Conservation (phyloP, 352 stramenopile species). For the Pythium aristosporum region DNA sequence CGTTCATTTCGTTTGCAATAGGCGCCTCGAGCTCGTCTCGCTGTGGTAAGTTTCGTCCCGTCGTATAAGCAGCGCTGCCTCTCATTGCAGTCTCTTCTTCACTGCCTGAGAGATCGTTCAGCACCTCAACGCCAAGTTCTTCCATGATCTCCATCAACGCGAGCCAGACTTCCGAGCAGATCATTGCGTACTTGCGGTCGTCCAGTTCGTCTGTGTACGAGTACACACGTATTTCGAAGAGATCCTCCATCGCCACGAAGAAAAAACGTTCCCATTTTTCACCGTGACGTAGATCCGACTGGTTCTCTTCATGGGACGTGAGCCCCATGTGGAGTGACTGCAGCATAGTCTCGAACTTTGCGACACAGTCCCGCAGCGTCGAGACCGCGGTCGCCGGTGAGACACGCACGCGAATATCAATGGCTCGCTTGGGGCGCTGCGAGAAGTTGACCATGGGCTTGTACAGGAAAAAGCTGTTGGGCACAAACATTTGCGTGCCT, state of each 20-base stretch:
- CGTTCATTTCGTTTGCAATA: constrained; percentile 59
- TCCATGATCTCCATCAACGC: constrained; percentile 89
- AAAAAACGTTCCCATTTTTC: constrained; percentile 84
- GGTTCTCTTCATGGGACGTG: constrained; percentile 86
- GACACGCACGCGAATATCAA: constrained; percentile 72
- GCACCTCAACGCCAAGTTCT: constrained; percentile 61
- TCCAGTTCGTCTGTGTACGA: constrained; percentile 87
- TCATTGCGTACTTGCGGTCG: constrained; percentile 85
- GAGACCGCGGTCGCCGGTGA: constrained; percentile 55
- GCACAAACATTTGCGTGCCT: constrained; percentile 77
- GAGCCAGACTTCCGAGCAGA: constrained; percentile 88
- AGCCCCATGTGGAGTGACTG: constrained; percentile 82
- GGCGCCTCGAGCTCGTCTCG: constrained; percentile 32
- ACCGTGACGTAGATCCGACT: constrained; percentile 71
- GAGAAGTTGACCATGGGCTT: constrained; percentile 90
- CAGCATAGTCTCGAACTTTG: constrained; percentile 72
- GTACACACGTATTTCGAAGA: constrained; percentile 83
- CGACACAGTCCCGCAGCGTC: constrained; percentile 55
- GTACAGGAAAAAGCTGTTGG: constrained; percentile 90
- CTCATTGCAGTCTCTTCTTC: background rate
- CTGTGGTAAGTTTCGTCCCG: constrained; percentile 26
- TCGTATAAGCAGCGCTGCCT: constrained; percentile 15
- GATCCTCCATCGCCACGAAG: constrained; percentile 86
- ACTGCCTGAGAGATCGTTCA: constrained; percentile 31
- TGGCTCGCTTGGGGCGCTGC: constrained; percentile 78